Evolutionary conservation across 805 yeast genomes (phyloP).

Genomic region (Naumovozyma baii): DNA sequence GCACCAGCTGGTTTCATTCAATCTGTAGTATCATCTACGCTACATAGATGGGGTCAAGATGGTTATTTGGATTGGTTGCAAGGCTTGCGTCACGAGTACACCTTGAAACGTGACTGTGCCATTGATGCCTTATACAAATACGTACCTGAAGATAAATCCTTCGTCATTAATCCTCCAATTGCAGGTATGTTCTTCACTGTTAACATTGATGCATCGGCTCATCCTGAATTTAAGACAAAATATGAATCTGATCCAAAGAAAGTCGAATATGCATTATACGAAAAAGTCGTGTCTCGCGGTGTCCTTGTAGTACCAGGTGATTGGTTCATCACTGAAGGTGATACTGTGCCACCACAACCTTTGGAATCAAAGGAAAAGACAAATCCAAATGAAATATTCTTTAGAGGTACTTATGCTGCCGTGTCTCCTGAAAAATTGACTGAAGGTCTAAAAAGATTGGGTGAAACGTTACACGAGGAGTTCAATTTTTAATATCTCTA

Average conservation of each 20-base stretch:
- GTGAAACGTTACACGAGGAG: slow-evolving; percentile 51
- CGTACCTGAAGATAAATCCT: slow-evolving; percentile 30
- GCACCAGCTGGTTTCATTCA: slow-evolving; percentile 74
- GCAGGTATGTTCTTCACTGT: slow-evolving; percentile 87
- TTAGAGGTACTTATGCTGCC: slow-evolving; percentile 85
- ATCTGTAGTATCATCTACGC: slow-evolving; percentile 56
- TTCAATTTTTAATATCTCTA: slow-evolving; percentile 21
- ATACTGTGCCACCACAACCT: slow-evolving; percentile 50
- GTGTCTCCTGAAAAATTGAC: slow-evolving; percentile 58
- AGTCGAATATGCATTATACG: slow-evolving; percentile 57
- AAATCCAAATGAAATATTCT: slow-evolving; percentile 46
- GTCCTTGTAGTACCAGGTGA: slow-evolving; percentile 73
- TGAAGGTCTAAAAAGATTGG: slow-evolving; percentile 57
- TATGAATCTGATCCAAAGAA: slow-evolving; percentile 48
- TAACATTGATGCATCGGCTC: slow-evolving; percentile 63
- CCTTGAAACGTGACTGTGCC: slow-evolving; percentile 80
- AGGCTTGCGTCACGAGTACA: slow-evolving; percentile 72
- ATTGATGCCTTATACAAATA: slow-evolving; percentile 60
- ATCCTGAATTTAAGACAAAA: slow-evolving; percentile 59
- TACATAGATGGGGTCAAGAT: slow-evolving; percentile 80
- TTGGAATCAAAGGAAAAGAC: slow-evolving; percentile 33
- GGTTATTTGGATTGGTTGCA: slow-evolving; percentile 89
- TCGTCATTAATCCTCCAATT: slow-evolving; percentile 47
- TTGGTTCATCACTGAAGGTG: slow-evolving; percentile 59
- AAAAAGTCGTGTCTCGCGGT: slow-evolving; percentile 49